Base-by-base conservation (phyloP, 2,329 filamentous ascomycete species). In the Botrytis paeoniae region DNA sequence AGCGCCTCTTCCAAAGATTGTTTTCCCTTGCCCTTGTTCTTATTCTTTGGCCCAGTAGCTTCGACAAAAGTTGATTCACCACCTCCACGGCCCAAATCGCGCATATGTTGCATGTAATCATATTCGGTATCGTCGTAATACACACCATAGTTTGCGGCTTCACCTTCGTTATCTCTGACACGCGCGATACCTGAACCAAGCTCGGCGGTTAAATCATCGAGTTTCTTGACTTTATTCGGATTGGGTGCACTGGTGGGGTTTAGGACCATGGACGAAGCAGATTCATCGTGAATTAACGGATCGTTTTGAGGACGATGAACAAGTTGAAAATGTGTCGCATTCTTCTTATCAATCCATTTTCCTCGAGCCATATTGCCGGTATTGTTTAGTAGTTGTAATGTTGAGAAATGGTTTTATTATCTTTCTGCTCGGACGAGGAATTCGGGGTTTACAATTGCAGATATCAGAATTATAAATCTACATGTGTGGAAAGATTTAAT, bases 81-180 rank as follows among this genome's bases (percentile, higher is more conserved):
- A 3, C 80, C 80, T 4, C 85, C 93, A 61, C 85, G 83, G 73
- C 91, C 91, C n/a, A 99, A 85, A 78, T 98, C 96, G 72, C 94
- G 92, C 87, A 99, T 85, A 83, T 99, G 96, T 83, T 99, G 96
- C 96, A 99, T 99, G 84, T 99, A 99, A 83, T 99, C 96, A 83
- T 99, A 99, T 80, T 93, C 89, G 76, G 93, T 92, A 83, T 99
- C 96, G 83, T 99, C 97, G 82, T 88, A 99, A 86, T 93, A 99
- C 76, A 99, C 89, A 76, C 96, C 96, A 83, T 98, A 90, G 81
- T 93, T 93, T 77, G 97, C 96, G 14, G 97, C 96, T 84, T 99
- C 95, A 78, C 97, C 97, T 83, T 99, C 96, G 82, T 99, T 98
- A 73, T 89, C 88, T 78, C 95, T 91, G 76, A 97, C 89, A 74